Evolutionary conservation across 805 yeast genomes (phyloP).

Genomic region (Candida railenensis): DNA sequence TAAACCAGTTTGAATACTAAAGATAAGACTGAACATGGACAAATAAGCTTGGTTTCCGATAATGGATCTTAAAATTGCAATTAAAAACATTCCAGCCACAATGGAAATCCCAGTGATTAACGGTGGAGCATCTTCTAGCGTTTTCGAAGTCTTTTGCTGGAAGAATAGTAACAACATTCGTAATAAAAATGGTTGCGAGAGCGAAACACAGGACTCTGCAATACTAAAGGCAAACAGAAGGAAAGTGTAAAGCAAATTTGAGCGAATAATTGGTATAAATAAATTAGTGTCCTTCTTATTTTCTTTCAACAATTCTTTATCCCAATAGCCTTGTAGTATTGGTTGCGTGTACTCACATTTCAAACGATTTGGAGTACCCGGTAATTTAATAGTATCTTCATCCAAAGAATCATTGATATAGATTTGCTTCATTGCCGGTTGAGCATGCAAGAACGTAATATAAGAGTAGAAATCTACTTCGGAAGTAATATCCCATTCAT

Average conservation of each 20-base stretch:
- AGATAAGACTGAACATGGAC: constrained; percentile 13
- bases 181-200: constrained; percentile 30
- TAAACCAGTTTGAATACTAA: constrained; percentile 18
- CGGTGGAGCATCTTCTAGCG: constrained; percentile 16
- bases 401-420: constrained; percentile 12
- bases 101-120: constrained; percentile 24
- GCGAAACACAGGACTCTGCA: constrained; percentile 22
- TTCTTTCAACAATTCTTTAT: neutral
- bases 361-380: neutral
- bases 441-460: constrained; percentile 14
- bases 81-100: constrained; percentile 25
- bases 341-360: neutral
- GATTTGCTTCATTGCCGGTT: constrained; percentile 12
- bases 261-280: neutral
- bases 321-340: neutral
- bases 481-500: constrained; percentile 8
- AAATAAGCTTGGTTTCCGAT: constrained; percentile 21
- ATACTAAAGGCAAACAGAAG: constrained; percentile 23
- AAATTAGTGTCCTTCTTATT: neutral
- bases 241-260: constrained; percentile 8
- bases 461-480: constrained; percentile 11
- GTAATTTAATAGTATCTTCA: constrained; percentile 17
- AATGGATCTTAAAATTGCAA: constrained; percentile 21
- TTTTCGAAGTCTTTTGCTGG: constrained; percentile 11
- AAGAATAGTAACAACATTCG: constrained; percentile 28